Percentiles rank a stretch among this genome's conserved stretches.
These are phyloP conservation scores for Arthrinium phaeospermum DNA, from an alignment of 2,329 filamentous ascomycete species.

Conservation along the genomic window DNA sequence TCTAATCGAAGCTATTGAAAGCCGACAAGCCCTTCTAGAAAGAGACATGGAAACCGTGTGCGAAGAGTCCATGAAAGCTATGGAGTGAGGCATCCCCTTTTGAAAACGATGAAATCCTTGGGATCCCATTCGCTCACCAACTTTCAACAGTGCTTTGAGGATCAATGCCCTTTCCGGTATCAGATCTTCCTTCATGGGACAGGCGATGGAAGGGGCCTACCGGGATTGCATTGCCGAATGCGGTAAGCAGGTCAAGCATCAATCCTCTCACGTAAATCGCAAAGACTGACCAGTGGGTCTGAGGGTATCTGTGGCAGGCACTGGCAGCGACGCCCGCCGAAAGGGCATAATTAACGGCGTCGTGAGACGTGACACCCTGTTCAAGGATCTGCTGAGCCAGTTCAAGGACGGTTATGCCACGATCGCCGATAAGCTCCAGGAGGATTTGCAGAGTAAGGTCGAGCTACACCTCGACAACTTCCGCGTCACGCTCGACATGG, in stretches of 20 bases:
- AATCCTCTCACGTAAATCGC: neutral
- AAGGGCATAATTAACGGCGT: conserved; percentile 40
- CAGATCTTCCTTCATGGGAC: conserved; percentile 45
- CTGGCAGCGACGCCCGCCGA: conserved; percentile 40
- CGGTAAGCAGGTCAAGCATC: conserved; percentile 34
- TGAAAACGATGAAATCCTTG: neutral
- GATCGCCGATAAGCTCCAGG: conserved; percentile 28
- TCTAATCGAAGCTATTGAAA: conserved; percentile 36
- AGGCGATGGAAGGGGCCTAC: conserved; percentile 44
- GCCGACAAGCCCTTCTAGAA: conserved; percentile 34
- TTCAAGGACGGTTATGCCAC: conserved; percentile 33
- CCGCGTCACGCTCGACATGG: conserved; percentile 40
- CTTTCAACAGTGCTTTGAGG: conserved; percentile 36
- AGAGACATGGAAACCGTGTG: conserved; percentile 34
- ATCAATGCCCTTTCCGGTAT: conserved; percentile 43
- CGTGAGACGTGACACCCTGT: conserved; percentile 36
- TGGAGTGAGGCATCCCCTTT: neutral
- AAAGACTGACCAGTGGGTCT: too few species aligned
- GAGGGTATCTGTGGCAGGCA: too few species aligned
- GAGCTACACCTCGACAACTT: conserved; percentile 36
- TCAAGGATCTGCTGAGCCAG: conserved; percentile 36
- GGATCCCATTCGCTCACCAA: neutral
- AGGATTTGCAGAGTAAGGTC: conserved; percentile 27
- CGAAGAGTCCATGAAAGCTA: conserved; percentile 30
- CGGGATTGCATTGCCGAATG: conserved; percentile 35